Conservation (phyloP, 371 early-diverging fungal genomes). For the Mucor lusitanicus region DNA sequence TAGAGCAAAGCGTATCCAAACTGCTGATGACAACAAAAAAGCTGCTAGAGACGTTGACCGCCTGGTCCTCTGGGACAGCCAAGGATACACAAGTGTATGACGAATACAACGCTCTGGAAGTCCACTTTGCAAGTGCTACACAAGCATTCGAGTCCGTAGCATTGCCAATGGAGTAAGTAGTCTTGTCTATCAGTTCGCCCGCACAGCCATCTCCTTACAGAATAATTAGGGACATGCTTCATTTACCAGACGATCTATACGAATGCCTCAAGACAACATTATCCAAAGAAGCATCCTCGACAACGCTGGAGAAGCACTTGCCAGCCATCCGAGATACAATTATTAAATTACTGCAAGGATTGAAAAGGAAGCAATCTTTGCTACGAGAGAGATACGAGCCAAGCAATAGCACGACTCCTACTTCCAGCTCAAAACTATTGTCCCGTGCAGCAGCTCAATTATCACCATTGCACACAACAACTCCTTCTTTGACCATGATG, state of each 20-base stretch:
- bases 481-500: background rate
- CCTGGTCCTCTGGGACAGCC: conserved; percentile 49
- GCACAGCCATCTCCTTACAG: too few species aligned
- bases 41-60: conserved; percentile 57
- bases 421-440: background rate
- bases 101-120: conserved; percentile 45
- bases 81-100: conserved; percentile 50
- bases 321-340: conserved; percentile 60
- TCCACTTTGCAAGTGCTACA: conserved; percentile 47
- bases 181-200: background rate
- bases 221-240: conserved; percentile 44
- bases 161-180: conserved; percentile 51
- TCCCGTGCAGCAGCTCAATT: background rate
- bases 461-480: conserved; percentile 3
- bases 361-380: conserved; percentile 56
- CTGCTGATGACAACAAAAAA: conserved; percentile 58
- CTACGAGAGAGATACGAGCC: conserved; percentile 35
- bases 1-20: conserved; percentile 55
- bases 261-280: conserved; percentile 48
- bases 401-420: background rate
- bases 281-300: conserved; percentile 48
- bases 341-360: conserved; percentile 51
- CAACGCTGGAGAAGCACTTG: conserved; percentile 52
- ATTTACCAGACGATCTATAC: conserved; percentile 54
- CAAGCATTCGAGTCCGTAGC: conserved; percentile 49